A percentile compares a stretch with the other conserved stretches of the same genome.
Conservation (phyloP, 1,284 basidiomycete genomes). For the Ceratobasidium sp. region DNA sequence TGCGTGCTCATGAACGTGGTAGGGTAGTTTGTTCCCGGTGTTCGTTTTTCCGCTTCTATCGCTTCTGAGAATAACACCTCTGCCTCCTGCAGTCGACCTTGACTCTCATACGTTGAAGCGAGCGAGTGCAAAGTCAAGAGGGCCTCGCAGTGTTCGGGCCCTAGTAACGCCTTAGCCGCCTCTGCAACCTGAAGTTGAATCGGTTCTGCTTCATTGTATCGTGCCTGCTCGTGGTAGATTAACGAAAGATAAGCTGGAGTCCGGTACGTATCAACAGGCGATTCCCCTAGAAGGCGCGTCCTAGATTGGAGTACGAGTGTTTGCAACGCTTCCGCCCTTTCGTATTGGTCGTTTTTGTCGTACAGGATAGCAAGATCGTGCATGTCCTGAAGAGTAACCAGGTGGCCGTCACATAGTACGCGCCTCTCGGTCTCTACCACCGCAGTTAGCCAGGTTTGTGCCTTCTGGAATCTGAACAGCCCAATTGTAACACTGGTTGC, state of each 20-base stretch:
- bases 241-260: conserved; percentile 8
- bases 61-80: not conserved
- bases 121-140: not conserved
- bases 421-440: not conserved
- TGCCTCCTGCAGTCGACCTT: conserved; percentile 13
- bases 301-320: not conserved
- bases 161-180: not conserved
- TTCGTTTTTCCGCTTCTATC: not conserved
- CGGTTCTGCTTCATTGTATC: conserved; percentile 21
- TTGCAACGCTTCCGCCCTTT: conserved; percentile 19
- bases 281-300: not conserved
- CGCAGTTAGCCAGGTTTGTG: not conserved
- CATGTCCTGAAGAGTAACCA: conserved; percentile 3
- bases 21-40: conserved; percentile 12
- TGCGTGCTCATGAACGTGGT: not conserved
- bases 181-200: conserved; percentile 10
- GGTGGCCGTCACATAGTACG: not conserved
- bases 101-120: not conserved
- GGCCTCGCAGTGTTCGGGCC: conserved; percentile 12
- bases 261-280: not conserved
- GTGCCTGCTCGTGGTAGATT: conserved; percentile 13
- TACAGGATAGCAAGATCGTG: conserved; percentile 3
- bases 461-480: conserved; percentile 3
- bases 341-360: not conserved
- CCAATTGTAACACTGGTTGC: conserved; percentile 11